Conservation (phyloP, 495 filamentous ascomycete species). For the Hypoxylon fragiforme region DNA sequence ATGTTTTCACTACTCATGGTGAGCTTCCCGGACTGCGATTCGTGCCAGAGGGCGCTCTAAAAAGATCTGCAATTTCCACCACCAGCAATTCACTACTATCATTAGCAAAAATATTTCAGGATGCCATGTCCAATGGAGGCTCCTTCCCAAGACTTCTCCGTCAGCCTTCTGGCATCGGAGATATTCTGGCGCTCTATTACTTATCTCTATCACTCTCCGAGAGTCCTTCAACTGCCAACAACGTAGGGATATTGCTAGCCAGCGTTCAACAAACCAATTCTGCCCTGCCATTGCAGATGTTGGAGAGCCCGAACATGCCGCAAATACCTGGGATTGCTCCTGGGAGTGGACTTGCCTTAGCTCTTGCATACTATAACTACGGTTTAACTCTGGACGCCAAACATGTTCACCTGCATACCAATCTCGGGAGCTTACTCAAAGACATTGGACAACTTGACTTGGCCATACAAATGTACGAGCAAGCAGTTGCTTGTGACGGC, state of each 20-base stretch:
- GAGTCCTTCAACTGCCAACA: conserved; percentile 97
- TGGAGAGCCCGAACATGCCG: conserved; percentile 38
- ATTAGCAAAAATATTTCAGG: conserved; percentile 96
- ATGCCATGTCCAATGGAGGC: conserved; percentile 87
- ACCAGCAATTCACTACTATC: conserved; percentile 96
- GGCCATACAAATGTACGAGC: conserved; percentile 97
- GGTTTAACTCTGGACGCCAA: conserved; percentile 80
- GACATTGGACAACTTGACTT: conserved; percentile 91
- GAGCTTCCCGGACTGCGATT: conserved; percentile 82
- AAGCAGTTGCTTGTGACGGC: conserved; percentile 86
- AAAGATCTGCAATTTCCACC: conserved; percentile 83
- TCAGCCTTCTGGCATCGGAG: conserved; percentile 75
- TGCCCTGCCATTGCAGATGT: conserved; percentile 43
- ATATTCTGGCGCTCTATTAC: conserved; percentile 96
- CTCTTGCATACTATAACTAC: conserved; percentile 93
- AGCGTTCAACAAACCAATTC: conserved; percentile 77
- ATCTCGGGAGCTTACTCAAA: conserved; percentile 92
- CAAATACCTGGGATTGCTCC: conserved; percentile 78
- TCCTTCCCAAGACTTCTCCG: conserved; percentile 59
- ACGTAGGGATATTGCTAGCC: conserved; percentile 94
- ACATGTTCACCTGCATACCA: conserved; percentile 98
- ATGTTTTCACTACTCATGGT: conserved; percentile 79
- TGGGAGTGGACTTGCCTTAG: conserved; percentile 85
- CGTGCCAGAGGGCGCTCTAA: conserved; percentile 70
- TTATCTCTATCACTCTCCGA: conserved; percentile 92